These are phyloP conservation scores for Gonium pectorale DNA, from an alignment of 139 green algal genomes.

Conservation along the genomic window DNA sequence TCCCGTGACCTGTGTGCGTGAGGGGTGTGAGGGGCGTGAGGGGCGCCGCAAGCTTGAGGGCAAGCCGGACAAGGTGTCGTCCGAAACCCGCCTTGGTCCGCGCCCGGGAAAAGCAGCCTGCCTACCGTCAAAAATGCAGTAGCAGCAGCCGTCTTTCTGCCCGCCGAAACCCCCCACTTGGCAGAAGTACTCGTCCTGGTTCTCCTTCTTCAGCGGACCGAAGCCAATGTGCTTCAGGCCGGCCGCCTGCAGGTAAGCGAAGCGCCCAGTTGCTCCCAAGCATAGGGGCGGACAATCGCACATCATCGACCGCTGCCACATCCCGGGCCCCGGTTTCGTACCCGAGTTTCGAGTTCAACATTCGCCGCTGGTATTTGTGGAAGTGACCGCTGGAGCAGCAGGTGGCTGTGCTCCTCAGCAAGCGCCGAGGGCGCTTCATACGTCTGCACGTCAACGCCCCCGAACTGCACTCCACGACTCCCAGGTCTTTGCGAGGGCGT, in stretches of 20 bases:
- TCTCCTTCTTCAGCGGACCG: conserved; percentile 65
- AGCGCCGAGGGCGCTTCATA: background rate
- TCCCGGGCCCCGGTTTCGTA: no score
- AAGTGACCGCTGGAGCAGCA: conserved; percentile 35
- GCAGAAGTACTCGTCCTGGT: conserved; percentile 67
- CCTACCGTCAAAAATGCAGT: conserved; percentile 64
- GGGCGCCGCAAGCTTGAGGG: no score
- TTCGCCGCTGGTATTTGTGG: conserved; percentile 25
- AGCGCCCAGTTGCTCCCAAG: no score
- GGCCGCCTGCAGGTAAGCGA: conserved; percentile 50
- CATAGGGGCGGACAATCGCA: no score
- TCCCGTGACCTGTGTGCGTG: conserved; percentile 49
- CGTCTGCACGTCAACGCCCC: background rate
- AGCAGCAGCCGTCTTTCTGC: conserved; percentile 49
- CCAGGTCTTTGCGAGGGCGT: background rate
- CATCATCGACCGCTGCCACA: no score
- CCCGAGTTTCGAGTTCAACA: conserved; percentile 30
- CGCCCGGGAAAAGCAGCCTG: no score
- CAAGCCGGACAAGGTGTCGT: no score
- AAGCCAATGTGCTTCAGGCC: conserved; percentile 68
- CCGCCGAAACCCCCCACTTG: conserved; percentile 52
- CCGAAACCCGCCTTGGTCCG: no score
- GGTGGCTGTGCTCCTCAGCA: conserved; percentile 22
- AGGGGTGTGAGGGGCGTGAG: no score
- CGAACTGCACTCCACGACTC: conserved; percentile 7